These are phyloP conservation scores for Pichia kluyveri DNA, from an alignment of 805 yeast genomes.

Conservation along the genomic window DNA sequence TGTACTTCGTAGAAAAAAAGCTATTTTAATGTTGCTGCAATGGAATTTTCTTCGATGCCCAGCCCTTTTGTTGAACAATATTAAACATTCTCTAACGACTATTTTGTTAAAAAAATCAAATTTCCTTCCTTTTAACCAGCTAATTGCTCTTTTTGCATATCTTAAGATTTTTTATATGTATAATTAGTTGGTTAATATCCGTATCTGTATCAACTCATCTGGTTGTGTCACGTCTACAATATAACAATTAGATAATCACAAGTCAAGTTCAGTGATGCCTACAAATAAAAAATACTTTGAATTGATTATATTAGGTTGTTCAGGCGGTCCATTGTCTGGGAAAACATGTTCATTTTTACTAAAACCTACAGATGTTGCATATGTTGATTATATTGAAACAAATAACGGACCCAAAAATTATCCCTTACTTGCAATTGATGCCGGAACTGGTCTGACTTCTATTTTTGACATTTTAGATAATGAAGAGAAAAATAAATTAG, in stretches of 20 bases:
- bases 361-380: conserved; percentile 42
- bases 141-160: too few species aligned
- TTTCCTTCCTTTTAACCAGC: too few species aligned
- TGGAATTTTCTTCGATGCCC: too few species aligned
- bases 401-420: conserved; percentile 13
- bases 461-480: conserved; percentile 31
- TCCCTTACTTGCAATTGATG: conserved; percentile 58
- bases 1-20: too few species aligned
- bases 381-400: conserved; percentile 26
- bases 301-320: conserved; percentile 61
- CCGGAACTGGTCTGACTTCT: conserved; percentile 63
- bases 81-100: neutral
- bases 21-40: too few species aligned
- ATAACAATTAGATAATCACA: neutral
- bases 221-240: too few species aligned
- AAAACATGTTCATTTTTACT: conserved; percentile 60
- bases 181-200: too few species aligned
- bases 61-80: neutral
- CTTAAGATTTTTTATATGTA: too few species aligned
- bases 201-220: too few species aligned
- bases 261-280: conserved; percentile 7
- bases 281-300: conserved; percentile 32
- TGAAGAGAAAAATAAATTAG: conserved; percentile 2
- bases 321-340: conserved; percentile 80
- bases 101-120: neutral